Percentiles rank a stretch among this genome's conserved stretches.
These are phyloP conservation scores for Fraxinus albicans DNA, from an alignment of 305 asterid species.

Conservation along the genomic window DNA sequence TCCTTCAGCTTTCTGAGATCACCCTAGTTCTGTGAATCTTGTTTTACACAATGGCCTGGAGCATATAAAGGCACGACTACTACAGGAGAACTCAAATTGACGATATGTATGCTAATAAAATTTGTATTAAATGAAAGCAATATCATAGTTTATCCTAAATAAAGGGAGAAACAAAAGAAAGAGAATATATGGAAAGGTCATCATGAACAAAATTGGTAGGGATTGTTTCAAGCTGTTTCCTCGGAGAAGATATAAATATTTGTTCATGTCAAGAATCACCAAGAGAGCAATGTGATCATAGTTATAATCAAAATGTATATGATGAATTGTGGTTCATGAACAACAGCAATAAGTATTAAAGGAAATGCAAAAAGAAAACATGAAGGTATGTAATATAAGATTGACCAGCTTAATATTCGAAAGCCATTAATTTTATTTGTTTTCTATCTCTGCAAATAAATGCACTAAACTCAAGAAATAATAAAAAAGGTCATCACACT, in stretches of 20 bases:
- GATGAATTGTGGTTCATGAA: background rate
- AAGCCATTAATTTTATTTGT: background rate
- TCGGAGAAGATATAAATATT: background rate
- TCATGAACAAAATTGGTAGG: background rate
- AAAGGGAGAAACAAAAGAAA: constrained; percentile 7
- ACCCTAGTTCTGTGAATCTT: constrained; percentile 11
- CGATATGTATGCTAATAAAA: background rate
- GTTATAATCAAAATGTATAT: background rate
- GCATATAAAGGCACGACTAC: background rate
- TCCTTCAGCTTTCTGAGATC: constrained; percentile 13
- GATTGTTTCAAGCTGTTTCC: background rate
- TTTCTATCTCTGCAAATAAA: background rate
- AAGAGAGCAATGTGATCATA: background rate
- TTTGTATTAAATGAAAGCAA: background rate
- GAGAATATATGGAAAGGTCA: background rate
- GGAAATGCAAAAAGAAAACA: background rate
- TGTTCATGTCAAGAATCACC: background rate
- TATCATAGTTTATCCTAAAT: constrained; percentile 1
- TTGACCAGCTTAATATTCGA: background rate
- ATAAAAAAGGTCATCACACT: background rate
- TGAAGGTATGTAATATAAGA: background rate
- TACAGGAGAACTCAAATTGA: background rate
- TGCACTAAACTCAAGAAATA: background rate
- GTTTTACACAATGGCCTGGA: background rate
- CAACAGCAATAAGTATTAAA: background rate